phyloP scores from a whole-genome alignment of 306 rosid species.

The Inga leiocalycina region DNA sequence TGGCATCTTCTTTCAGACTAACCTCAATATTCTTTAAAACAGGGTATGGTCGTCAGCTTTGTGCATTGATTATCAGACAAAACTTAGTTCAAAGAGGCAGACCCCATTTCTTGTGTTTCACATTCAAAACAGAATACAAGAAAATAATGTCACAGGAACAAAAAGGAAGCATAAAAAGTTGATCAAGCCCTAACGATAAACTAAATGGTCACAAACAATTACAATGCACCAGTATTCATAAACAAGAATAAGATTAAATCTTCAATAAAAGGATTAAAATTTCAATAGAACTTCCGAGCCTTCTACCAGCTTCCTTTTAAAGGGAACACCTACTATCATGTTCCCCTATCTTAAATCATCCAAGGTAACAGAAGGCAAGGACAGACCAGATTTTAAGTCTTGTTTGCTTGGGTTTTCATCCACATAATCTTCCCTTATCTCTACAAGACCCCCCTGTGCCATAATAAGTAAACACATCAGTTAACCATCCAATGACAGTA shows the following conservation, averaged over 20 bases:
- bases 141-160: not conserved
- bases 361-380: conserved; percentile 25
- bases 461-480: conserved; percentile 5
- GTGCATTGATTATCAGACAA: conserved; percentile 21
- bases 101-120: not conserved
- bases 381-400: conserved; percentile 58
- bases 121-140: not conserved
- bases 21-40: not conserved
- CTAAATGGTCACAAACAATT: not conserved
- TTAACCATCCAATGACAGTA: conserved; percentile 20
- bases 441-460: conserved; percentile 76
- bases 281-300: not conserved
- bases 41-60: not conserved
- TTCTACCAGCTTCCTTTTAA: conserved; percentile 16
- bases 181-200: not conserved
- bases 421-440: conserved; percentile 77
- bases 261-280: not conserved
- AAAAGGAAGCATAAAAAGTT: not conserved
- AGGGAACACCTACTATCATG: conserved; percentile 4
- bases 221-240: not conserved
- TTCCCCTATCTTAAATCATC: conserved; percentile 11
- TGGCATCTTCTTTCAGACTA: conserved; percentile 9
- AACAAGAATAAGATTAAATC: not conserved
- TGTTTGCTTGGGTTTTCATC: conserved; percentile 47
- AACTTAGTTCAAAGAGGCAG: not conserved